Evolutionary conservation across 345 rosid genomes (phyloP).

Genomic region (Psidium friedrichsthalianum): DNA sequence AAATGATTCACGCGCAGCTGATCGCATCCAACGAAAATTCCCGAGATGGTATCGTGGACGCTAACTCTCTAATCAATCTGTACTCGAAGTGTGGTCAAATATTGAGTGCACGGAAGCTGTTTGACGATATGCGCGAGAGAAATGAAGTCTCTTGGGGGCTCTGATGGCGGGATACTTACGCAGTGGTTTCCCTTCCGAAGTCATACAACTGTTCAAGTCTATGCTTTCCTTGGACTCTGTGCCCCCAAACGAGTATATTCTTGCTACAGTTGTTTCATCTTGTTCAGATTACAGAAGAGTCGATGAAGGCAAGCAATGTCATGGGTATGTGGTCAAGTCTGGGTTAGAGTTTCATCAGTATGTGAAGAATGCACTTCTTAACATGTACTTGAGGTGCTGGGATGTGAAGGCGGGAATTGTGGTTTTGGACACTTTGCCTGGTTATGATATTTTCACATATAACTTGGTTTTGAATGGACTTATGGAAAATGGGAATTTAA

Average conservation of each 20-base stretch:
- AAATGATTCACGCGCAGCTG: slow-evolving; percentile 51
- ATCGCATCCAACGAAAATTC: slow-evolving; percentile 14
- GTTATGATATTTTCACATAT: slow-evolving; percentile 32
- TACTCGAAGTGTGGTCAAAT: slow-evolving; percentile 42
- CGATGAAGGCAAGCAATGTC: slow-evolving; percentile 56
- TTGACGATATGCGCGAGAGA: slow-evolving; percentile 44
- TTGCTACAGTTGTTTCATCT: slow-evolving; percentile 43
- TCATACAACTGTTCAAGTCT: slow-evolving; percentile 36
- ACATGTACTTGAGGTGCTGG: slow-evolving; percentile 39
- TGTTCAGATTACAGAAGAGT: slow-evolving; percentile 32
- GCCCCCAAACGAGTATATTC: slow-evolving; percentile 53
- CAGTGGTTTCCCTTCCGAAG: slow-evolving; percentile 32
- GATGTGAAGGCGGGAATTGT: slow-evolving; percentile 27
- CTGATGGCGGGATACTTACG: slow-evolving; percentile 68
- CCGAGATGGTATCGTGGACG: not conserved
- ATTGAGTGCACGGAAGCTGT: slow-evolving; percentile 40
- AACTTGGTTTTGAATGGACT: slow-evolving; percentile 57
- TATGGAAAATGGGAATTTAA: slow-evolving; percentile 30
- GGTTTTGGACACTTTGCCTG: slow-evolving; percentile 28
- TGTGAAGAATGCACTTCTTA: slow-evolving; percentile 47
- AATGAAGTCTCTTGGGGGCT: slow-evolving; percentile 66
- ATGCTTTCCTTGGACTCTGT: slow-evolving; percentile 25
- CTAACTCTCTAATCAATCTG: slow-evolving; percentile 43
- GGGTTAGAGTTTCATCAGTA: slow-evolving; percentile 51
- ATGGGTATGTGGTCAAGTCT: slow-evolving; percentile 49